phyloP scores from a whole-genome alignment of 805 yeast species.

The Candida montana region DNA sequence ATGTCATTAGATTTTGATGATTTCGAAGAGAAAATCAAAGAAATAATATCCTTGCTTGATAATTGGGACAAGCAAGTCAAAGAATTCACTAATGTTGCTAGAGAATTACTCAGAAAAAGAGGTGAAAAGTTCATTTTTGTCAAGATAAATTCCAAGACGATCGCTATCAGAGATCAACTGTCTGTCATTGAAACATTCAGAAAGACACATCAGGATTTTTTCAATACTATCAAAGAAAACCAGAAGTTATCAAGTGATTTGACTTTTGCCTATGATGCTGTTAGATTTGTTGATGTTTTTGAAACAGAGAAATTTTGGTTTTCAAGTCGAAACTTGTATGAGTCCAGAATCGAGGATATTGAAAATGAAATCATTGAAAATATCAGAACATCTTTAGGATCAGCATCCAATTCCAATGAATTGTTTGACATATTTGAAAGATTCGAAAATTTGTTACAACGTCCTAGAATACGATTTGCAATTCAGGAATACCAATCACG shows the following conservation, averaged over 20 bases:
- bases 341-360: constrained; percentile 35
- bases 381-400: constrained; percentile 34
- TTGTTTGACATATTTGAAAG: constrained; percentile 47
- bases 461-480: constrained; percentile 54
- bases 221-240: constrained; percentile 28
- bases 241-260: constrained; percentile 27
- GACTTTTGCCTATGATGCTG: constrained; percentile 35
- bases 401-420: constrained; percentile 39
- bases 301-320: constrained; percentile 39
- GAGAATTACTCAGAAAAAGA: constrained; percentile 72
- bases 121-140: constrained; percentile 66
- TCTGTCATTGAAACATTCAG: constrained; percentile 42
- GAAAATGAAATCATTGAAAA: constrained; percentile 41
- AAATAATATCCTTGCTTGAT: constrained; percentile 32
- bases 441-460: constrained; percentile 41
- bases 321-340: constrained; percentile 36
- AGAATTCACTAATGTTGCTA: constrained; percentile 57
- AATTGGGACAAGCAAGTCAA: constrained; percentile 58
- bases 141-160: constrained; percentile 45
- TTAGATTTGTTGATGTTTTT: constrained; percentile 33
- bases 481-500: constrained; percentile 54
- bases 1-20: constrained; percentile 38
- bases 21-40: constrained; percentile 31
- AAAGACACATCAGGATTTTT: constrained; percentile 46
- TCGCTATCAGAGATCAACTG: constrained; percentile 37